Conservation (phyloP, 148 eudicot genomes). For the Spergularia bocconei region DNA sequence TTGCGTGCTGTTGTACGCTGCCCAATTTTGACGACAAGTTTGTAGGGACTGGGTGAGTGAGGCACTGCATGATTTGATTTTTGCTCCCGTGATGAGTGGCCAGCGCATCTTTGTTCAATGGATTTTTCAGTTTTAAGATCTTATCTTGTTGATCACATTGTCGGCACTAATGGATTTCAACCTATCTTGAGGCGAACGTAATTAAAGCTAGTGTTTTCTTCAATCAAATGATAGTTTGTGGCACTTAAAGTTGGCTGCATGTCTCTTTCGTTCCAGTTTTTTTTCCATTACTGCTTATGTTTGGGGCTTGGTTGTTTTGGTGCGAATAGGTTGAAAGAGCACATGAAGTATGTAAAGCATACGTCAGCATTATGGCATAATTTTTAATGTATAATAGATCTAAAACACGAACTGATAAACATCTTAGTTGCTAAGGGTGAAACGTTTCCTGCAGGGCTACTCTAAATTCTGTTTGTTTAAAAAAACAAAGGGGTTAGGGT, state of each 20-base stretch:
- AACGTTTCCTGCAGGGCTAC: background rate
- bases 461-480: background rate
- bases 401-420: background rate
- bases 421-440: background rate
- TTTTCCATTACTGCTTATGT: background rate
- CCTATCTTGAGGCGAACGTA: constrained; percentile 2
- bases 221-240: constrained; percentile 12
- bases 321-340: constrained; percentile 3
- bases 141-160: constrained; percentile 21
- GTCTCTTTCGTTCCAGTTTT: constrained; percentile 13
- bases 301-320: constrained; percentile 16
- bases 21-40: constrained; percentile 17
- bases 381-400: too few relatives aligned
- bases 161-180: constrained; percentile 15
- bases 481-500: too few relatives aligned
- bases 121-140: constrained; percentile 24
- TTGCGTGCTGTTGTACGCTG: constrained; percentile 2
- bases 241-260: constrained; percentile 19
- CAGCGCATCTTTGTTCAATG: constrained; percentile 8
- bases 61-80: constrained; percentile 20
- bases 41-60: constrained; percentile 11
- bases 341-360: background rate
- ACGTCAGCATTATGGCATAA: constrained; percentile 7
- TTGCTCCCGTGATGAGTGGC: background rate
- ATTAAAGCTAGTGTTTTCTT: background rate